Percentiles rank a stretch among this genome's conserved stretches.
phyloP scores from a whole-genome alignment of 169 alveolate species.

The Plasmodium chabaudi region DNA sequence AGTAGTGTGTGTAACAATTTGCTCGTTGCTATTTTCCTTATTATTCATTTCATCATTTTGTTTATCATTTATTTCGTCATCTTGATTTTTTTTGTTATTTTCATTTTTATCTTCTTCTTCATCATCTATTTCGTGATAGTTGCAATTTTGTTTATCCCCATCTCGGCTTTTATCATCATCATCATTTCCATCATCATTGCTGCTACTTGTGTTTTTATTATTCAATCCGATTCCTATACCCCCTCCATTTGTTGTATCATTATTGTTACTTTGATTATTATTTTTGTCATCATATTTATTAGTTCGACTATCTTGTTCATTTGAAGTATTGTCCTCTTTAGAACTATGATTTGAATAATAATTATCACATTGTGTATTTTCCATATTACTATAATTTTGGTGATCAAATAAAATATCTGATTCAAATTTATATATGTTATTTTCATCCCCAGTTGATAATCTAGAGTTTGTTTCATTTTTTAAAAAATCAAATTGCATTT shows the following conservation, averaged over 20 bases:
- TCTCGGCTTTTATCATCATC: neutral
- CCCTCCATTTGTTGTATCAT: neutral
- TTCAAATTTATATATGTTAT: too few relatives aligned
- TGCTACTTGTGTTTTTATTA: neutral
- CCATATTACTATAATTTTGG: too few relatives aligned
- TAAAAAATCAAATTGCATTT: too few relatives aligned
- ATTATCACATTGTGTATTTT: too few relatives aligned
- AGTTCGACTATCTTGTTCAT: conserved; percentile 2
- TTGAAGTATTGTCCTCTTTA: neutral
- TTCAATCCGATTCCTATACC: neutral
- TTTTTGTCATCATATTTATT: neutral
- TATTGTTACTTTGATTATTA: neutral
- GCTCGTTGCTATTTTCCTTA: neutral
- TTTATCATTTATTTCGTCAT: neutral
- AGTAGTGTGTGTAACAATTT: neutral
- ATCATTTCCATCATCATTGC: neutral
- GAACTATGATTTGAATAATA: too few relatives aligned
- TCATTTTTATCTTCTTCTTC: neutral
- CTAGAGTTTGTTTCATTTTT: too few relatives aligned
- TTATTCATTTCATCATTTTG: neutral
- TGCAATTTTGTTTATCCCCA: neutral
- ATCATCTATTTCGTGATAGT: neutral
- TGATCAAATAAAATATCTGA: too few relatives aligned
- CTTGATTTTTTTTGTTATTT: neutral
- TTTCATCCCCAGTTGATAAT: too few relatives aligned